Percentiles rank a stretch among this genome's conserved stretches.
phyloP scores from a whole-genome alignment of 2,329 filamentous ascomycete genomes.

The Calonectria honghensis region DNA sequence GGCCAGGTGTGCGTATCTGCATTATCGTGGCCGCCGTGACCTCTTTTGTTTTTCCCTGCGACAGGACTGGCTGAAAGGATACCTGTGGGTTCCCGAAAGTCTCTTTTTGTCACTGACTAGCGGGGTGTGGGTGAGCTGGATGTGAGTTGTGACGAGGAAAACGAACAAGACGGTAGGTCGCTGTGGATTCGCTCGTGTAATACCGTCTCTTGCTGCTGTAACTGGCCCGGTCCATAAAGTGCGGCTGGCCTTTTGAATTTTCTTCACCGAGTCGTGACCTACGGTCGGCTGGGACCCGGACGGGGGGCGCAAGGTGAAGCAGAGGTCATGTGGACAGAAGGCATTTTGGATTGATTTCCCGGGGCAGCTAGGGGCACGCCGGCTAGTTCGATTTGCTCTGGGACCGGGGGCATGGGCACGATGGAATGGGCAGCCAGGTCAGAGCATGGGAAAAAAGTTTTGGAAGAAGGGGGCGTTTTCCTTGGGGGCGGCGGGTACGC shows the following conservation, averaged over 20 bases:
- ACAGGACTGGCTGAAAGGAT: slow-evolving; percentile 34
- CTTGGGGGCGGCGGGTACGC: slow-evolving; percentile 3
- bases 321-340: slow-evolving; percentile 48
- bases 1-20: slow-evolving; percentile 43
- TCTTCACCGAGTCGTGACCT: slow-evolving; percentile 51
- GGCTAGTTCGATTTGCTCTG: slow-evolving; percentile 18
- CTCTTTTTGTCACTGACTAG: slow-evolving; percentile 21
- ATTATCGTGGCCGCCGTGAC: slow-evolving; percentile 53
- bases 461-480: slow-evolving; percentile 4
- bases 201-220: slow-evolving; percentile 1
- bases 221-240: slow-evolving; percentile 7
- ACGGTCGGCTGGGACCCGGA: slow-evolving; percentile 43
- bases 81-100: slow-evolving; percentile 34
- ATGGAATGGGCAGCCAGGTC: slow-evolving; percentile 23
- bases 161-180: background rate
- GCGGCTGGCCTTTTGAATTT: slow-evolving; percentile 27
- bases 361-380: slow-evolving; percentile 28
- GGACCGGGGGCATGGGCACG: slow-evolving; percentile 11
- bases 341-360: slow-evolving; percentile 23
- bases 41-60: slow-evolving; percentile 44
- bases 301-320: slow-evolving; percentile 32
- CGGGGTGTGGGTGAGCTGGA: background rate
- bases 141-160: slow-evolving; percentile 19
- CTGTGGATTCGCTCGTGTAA: slow-evolving; percentile 29
- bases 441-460: slow-evolving; percentile 33